A percentile compares a stretch with the other conserved stretches of the same genome.
phyloP scores from a whole-genome alignment of 768 basidiomycete species.

The Russula brevipes region DNA sequence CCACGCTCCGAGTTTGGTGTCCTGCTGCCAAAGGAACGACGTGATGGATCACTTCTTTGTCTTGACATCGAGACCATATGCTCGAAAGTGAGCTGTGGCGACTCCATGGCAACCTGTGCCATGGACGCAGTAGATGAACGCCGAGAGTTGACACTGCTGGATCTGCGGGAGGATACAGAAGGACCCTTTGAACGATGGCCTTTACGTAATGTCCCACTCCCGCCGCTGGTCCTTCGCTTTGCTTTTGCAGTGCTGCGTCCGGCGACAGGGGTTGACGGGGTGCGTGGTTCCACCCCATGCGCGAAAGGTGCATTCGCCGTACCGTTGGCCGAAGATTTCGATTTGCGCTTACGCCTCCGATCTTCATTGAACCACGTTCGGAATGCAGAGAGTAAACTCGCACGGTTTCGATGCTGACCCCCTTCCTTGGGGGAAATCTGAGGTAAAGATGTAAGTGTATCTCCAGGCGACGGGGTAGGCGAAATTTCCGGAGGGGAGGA shows the following conservation, averaged over 20 bases:
- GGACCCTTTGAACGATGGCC: slow-evolving; percentile 61
- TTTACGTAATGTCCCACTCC: slow-evolving; percentile 28
- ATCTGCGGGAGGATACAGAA: slow-evolving; percentile 76
- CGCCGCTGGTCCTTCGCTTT: slow-evolving; percentile 49
- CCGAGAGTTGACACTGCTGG: slow-evolving; percentile 86
- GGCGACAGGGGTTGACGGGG: slow-evolving; percentile 12
- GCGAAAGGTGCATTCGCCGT: slow-evolving; percentile 4
- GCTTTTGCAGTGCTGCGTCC: slow-evolving; percentile 34
- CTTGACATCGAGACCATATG: slow-evolving; percentile 40
- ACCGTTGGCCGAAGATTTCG: slow-evolving; percentile 40
- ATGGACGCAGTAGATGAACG: slow-evolving; percentile 55
- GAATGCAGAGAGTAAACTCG: slow-evolving; percentile 80
- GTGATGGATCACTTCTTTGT: slow-evolving; percentile 47
- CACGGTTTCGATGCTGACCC: slow-evolving; percentile 54
- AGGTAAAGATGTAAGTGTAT: slow-evolving; percentile 47
- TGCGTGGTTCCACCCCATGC: slow-evolving; percentile 17
- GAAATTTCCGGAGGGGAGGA: slow-evolving; percentile 36
- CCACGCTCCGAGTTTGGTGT: slow-evolving; percentile 87
- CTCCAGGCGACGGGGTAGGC: slow-evolving; percentile 50
- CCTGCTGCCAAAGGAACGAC: slow-evolving; percentile 70
- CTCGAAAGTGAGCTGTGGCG: slow-evolving; percentile 40
- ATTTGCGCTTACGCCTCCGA: slow-evolving; percentile 79
- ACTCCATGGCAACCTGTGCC: slow-evolving; percentile 48
- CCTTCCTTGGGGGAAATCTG: slow-evolving; percentile 34
- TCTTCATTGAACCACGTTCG: slow-evolving; percentile 92